phyloP scores from a whole-genome alignment of 306 rosid species.

The Astragalus glycyphyllos region DNA sequence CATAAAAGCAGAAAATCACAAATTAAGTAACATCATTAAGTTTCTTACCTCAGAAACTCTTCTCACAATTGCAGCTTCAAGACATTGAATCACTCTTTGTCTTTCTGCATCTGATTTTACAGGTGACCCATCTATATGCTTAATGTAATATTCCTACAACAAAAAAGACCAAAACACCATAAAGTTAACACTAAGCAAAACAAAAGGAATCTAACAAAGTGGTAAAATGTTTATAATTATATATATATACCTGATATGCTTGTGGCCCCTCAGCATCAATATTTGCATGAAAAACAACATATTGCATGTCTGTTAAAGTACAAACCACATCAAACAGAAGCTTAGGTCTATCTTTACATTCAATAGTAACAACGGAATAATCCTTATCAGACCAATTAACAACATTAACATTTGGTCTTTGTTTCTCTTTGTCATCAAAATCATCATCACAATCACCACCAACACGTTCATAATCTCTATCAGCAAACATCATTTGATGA shows the following conservation, averaged over 20 bases:
- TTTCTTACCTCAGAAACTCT: conserved; percentile 82
- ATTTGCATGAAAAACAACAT: conserved; percentile 91
- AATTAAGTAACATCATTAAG: not conserved
- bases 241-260: conserved; percentile 80
- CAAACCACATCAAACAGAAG: conserved; percentile 93
- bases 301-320: conserved; percentile 96
- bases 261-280: conserved; percentile 87
- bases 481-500: conserved; percentile 99
- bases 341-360: conserved; percentile 84
- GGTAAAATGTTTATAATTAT: conserved; percentile 12
- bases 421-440: conserved; percentile 66
- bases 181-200: conserved; percentile 20
- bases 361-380: conserved; percentile 84
- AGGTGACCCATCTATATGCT: conserved; percentile 94
- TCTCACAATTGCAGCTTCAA: conserved; percentile 95
- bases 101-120: conserved; percentile 98
- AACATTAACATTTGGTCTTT: conserved; percentile 83
- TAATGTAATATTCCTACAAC: conserved; percentile 86
- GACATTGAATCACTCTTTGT: conserved; percentile 89
- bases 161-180: conserved; percentile 22
- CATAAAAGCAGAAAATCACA: conserved; percentile 18
- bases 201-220: conserved; percentile 22
- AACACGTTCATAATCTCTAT: conserved; percentile 78
- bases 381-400: conserved; percentile 84
- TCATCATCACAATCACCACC: conserved; percentile 44